phyloP scores from a whole-genome alignment of 306 rosid species.

The Dicorynia guianensis region DNA sequence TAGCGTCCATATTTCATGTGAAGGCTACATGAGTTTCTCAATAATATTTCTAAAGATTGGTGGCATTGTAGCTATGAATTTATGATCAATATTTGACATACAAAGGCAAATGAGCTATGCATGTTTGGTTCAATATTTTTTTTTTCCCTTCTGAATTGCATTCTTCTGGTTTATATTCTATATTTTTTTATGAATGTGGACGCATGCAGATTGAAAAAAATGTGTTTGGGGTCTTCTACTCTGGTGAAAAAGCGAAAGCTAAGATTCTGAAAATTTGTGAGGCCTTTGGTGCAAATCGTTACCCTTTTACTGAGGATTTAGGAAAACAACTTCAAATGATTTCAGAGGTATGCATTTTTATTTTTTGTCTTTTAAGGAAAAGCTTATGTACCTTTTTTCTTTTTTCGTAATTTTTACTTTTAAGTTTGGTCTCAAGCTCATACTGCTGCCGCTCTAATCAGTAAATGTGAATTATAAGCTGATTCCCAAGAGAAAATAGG shows the following conservation, averaged over 20 bases:
- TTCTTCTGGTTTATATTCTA: constrained; percentile 27
- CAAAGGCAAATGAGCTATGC: constrained; percentile 1
- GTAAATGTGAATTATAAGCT: constrained; percentile 15
- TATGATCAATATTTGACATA: constrained; percentile 17
- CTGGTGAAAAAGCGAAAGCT: constrained; percentile 86
- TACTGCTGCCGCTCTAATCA: constrained; percentile 11
- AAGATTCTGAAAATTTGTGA: constrained; percentile 97
- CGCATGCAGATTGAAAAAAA: constrained; percentile 84
- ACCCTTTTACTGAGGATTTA: constrained; percentile 81
- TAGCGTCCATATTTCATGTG: constrained; percentile 7
- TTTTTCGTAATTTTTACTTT: neutral
- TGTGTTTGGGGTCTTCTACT: constrained; percentile 89
- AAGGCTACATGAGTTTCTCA: constrained; percentile 15
- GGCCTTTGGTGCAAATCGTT: constrained; percentile 97
- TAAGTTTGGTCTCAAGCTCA: neutral
- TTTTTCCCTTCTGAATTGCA: constrained; percentile 6
- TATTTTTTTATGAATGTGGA: constrained; percentile 35
- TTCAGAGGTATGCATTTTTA: constrained; percentile 50
- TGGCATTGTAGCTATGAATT: constrained; percentile 14
- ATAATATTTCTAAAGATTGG: constrained; percentile 9
- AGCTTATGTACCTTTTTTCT: neutral
- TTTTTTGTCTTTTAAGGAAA: constrained; percentile 35
- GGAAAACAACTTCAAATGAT: constrained; percentile 59
- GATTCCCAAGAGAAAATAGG: constrained; percentile 8
- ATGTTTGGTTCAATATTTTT: constrained; percentile 1